Evolutionary conservation across 148 eudicot genomes (phyloP), one percentile per base, ranked within the genome.

Genomic region (Vaccinium vitisidaea): DNA sequence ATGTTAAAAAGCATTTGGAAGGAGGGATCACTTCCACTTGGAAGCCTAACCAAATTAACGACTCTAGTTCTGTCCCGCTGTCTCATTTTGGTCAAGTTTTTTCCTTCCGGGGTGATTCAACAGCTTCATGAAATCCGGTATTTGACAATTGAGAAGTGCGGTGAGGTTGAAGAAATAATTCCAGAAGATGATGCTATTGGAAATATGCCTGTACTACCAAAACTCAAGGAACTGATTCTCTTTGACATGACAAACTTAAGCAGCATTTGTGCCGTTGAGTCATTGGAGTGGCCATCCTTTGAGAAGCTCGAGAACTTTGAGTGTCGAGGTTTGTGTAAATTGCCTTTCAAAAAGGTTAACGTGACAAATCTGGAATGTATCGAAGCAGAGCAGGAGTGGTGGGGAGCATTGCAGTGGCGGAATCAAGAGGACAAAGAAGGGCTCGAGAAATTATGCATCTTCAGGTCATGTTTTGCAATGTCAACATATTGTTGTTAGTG

Each of bases 271-370:
- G 43, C 49, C 43, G 1, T 4, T 36, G 63, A 56, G 48, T 32
- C 80, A 55, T 43, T 56, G 50, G 15, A 54, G 63, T 83, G 79
- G 80, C 70, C 70, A 36, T 83, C 80, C 79, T 83, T 75, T 80
- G 39, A 19, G 78, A 43, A 83, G 79, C 16, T 83, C 23, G 1
- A 55, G 52, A 19, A 54, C 1, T 11, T 15, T 4, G 55, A 83
- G 2, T 75, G 84, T 69, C 80, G 36, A 1, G 9, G 0, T 1
- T 61, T 63, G 70, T 0, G 0, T 2, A 63, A 2, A 63, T 8
- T n/a, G 70, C 67, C 67, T 21, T 67, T 67, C 16, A 25, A 25
- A 5, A 67, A 67, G 25, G 5, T 6, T 25, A 67, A 67, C 36
- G 30, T 14, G 1, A 0, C 0, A 1, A 25, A 10, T 11, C 4